Evolutionary conservation across 257 asterid species (phyloP), one percentile per base, ranked within the genome.

Genomic region (Nicotiana attenuata): DNA sequence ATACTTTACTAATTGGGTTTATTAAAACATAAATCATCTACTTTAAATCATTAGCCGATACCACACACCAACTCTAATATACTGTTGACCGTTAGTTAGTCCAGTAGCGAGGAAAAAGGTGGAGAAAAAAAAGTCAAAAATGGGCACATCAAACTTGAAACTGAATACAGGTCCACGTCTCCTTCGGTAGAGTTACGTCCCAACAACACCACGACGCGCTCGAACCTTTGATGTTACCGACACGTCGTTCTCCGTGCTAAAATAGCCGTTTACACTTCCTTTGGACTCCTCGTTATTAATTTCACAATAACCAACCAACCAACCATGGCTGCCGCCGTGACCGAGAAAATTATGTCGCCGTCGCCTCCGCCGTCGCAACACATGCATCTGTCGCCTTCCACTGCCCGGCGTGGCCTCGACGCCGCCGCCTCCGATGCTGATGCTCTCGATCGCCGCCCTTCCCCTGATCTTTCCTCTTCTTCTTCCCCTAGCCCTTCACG

Each of bases 261-360:
- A 80, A 38, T 79, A 22, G 82, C 57, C 82, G 59, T 22, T 79
- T 79, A 47, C 41, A 14, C 50, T 59, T 35, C 28, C 75, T 24
- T 63, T 28, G 56, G 29, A 64, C 15, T 19, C 10, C 3, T 65
- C 2, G 26, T 20, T 26, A 26, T 10, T 22, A 45, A 64, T 10
- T 38, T 50, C 61, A 11, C 59, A 14, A 73, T 3, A 0, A 0
- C 29, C 78, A 29, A 22, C 78, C 56, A n/a, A 20, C 57, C 52
- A 22, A 20, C 31, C 60, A 95, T 95, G 97, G 91, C 96, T 60
- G 91, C 91, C 38, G 84, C 87, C 76, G 92, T 83, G 4, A 83
- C 94, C 53, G 94, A 89, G 87, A 91, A 89, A 79, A 85, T 88
- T 81, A 73, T 76, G 82, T 92, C 89, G 76, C 90, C 71, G 66